These are phyloP conservation scores for Phytophthora constricta DNA, from an alignment of 352 stramenopile genomes.

Conservation along the genomic window DNA sequence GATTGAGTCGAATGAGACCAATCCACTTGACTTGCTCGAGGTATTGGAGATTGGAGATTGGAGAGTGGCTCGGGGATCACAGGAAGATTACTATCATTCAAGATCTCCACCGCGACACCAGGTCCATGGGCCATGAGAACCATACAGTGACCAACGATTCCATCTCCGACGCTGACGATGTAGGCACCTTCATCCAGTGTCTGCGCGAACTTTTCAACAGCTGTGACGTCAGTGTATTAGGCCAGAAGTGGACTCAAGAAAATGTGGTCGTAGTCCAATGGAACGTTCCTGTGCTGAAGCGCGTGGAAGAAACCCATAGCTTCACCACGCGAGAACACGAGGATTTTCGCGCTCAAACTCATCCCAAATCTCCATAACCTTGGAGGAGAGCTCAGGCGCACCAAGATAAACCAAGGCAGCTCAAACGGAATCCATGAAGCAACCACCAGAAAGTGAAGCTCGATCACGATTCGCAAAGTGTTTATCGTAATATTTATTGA, in stretches of 20 bases:
- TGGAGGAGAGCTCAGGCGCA: no score
- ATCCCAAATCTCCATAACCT: not conserved
- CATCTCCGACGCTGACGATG: no score
- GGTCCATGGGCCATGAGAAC: slow-evolving; percentile 1
- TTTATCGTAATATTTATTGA: no score
- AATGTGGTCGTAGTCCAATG: no score
- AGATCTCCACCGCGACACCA: not conserved
- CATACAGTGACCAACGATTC: no score
- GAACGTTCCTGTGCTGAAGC: no score
- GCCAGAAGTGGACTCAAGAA: not conserved
- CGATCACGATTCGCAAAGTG: no score
- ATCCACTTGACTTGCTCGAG: not conserved
- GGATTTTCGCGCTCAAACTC: slow-evolving; percentile 4
- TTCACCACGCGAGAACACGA: not conserved
- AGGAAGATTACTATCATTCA: not conserved
- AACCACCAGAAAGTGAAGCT: no score
- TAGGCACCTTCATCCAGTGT: not conserved
- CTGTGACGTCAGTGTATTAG: not conserved
- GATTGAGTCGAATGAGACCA: not conserved
- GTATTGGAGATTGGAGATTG: not conserved
- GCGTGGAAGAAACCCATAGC: not conserved
- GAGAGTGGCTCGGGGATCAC: not conserved
- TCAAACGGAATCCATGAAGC: no score
- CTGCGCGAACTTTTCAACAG: not conserved
- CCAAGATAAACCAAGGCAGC: no score